phyloP scores from a whole-genome alignment of 495 filamentous ascomycete genomes.

The Chaetomidium leptoderma region DNA sequence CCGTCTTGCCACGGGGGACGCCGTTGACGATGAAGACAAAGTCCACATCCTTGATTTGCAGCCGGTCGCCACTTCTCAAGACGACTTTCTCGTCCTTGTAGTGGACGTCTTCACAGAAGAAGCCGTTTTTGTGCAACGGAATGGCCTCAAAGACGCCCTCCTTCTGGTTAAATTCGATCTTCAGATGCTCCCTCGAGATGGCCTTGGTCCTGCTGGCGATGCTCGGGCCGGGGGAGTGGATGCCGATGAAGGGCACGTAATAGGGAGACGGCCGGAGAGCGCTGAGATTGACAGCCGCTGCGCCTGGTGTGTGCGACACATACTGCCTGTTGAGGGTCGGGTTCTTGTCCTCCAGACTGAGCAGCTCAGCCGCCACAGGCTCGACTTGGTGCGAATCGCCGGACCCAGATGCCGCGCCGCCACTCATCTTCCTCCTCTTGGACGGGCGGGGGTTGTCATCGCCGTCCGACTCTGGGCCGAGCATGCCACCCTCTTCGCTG shows the following conservation, averaged over 20 bases:
- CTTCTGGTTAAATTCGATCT: conserved; percentile 74
- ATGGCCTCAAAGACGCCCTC: conserved; percentile 71
- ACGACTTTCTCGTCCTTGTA: conserved; percentile 59
- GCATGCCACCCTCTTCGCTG: conserved; percentile 51
- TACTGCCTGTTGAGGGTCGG: conserved; percentile 44
- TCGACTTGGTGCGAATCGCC: conserved; percentile 19
- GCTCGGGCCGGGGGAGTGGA: conserved; percentile 64
- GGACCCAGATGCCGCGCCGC: conserved; percentile 21
- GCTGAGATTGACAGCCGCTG: conserved; percentile 48
- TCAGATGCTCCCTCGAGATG: conserved; percentile 83
- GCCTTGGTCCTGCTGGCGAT: conserved; percentile 60
- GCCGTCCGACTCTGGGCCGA: conserved; percentile 48
- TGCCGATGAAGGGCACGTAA: conserved; percentile 70
- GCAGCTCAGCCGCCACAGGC: conserved; percentile 11
- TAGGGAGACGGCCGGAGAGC: conserved; percentile 54
- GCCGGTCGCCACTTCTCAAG: conserved; percentile 65
- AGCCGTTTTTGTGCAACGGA: conserved; percentile 79
- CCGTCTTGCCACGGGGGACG: conserved; percentile 62
- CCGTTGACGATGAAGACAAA: conserved; percentile 73
- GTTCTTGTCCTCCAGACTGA: conserved; percentile 25
- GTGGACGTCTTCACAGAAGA: conserved; percentile 74
- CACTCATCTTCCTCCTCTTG: conserved; percentile 39
- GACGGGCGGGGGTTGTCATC: conserved; percentile 38
- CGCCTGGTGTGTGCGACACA: conserved; percentile 47
- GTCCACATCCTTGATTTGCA: conserved; percentile 75